Base-by-base conservation (phyloP, 2,329 filamentous ascomycete genomes). In the Colletotrichum neosansevieriae region DNA sequence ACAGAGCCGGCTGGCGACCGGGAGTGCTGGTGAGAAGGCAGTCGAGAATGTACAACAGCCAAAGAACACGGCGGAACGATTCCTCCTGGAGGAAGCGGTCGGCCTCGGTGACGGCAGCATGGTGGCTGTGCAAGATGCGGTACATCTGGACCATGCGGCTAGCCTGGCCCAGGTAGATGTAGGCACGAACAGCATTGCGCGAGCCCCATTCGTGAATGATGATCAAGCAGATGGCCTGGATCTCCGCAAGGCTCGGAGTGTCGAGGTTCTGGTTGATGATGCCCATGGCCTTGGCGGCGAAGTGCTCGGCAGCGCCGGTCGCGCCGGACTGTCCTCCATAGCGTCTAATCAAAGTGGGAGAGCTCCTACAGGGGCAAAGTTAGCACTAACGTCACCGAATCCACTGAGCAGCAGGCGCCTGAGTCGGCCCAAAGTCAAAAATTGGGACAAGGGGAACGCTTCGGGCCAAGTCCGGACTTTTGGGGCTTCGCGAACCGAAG, bases 71-170 rank as follows among this genome's bases (percentile, higher is more conserved):
- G 58, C 87, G 86, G 75, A 88, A 86, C 0, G 86, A 87, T 75
- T 89, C 87, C 54, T 89, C 86, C 71, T 87, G 85, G 12, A 88
- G 82, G 74, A 89, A 89, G 72, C 86, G 85, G 72, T 89, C 86
- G n/a, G 84, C 73, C 38, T 77, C 82, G 45, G 86, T 85, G 42
- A 78, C 76, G 15, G 82, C 80, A 47, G 80, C 77, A 71, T 86
- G 83, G 72, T 88, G 86, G 45, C 82, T 82, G 72, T 88, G 85
- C 51, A 89, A 83, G 63, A 89, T 85, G 70, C 86, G 83, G 73
- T 86, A 88, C 87, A 89, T 89, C 78, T 89, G 87, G 36, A 87
- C 83, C 86, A 89, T 89, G 67, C 87, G 85, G n/a, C 86, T 84
- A 36, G 87, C 87, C 74, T 89, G 87, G 71, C 87, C 87, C 24